Evolutionary conservation across 2,329 filamentous ascomycete species (phyloP).

Genomic region (Fusarium austroafricanum): DNA sequence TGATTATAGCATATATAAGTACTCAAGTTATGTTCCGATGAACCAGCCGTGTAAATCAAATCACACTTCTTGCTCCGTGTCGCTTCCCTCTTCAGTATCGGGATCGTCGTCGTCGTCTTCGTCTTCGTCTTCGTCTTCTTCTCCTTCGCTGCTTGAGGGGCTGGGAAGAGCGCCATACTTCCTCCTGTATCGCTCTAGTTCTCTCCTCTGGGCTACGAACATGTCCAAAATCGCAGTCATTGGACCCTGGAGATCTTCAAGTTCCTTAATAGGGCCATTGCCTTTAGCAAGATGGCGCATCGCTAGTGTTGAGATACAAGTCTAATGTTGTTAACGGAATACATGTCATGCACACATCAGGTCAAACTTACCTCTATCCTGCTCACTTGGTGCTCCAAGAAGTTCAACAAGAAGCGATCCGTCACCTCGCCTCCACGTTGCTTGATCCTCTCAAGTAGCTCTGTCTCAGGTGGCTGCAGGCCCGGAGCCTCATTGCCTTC

Average conservation of each 20-base stretch:
- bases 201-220: slow-evolving; percentile 70
- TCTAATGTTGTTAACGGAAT: slow-evolving; percentile 61
- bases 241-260: slow-evolving; percentile 80
- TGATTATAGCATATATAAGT: slow-evolving; percentile 40
- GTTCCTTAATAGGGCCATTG: slow-evolving; percentile 67
- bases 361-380: slow-evolving; percentile 91
- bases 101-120: slow-evolving; percentile 36
- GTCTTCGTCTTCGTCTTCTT: slow-evolving; percentile 25
- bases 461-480: slow-evolving; percentile 83
- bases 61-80: slow-evolving; percentile 47
- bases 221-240: slow-evolving; percentile 78
- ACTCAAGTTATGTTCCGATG: slow-evolving; percentile 1
- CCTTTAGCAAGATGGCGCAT: slow-evolving; percentile 84
- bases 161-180: slow-evolving; percentile 60
- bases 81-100: slow-evolving; percentile 42
- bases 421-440: slow-evolving; percentile 83
- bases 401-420: slow-evolving; percentile 86
- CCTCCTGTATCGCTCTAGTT: slow-evolving; percentile 71
- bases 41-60: slow-evolving; percentile 8
- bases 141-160: slow-evolving; percentile 39
- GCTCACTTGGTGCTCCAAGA: slow-evolving; percentile 94
- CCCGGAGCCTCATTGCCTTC: slow-evolving; percentile 73
- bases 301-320: slow-evolving; percentile 81
- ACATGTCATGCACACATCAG: slow-evolving; percentile 61
- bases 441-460: slow-evolving; percentile 77